These are phyloP conservation scores for Tuctoria greenei DNA, from an alignment of 176 grass and related monocot species.

Conservation along the genomic window DNA sequence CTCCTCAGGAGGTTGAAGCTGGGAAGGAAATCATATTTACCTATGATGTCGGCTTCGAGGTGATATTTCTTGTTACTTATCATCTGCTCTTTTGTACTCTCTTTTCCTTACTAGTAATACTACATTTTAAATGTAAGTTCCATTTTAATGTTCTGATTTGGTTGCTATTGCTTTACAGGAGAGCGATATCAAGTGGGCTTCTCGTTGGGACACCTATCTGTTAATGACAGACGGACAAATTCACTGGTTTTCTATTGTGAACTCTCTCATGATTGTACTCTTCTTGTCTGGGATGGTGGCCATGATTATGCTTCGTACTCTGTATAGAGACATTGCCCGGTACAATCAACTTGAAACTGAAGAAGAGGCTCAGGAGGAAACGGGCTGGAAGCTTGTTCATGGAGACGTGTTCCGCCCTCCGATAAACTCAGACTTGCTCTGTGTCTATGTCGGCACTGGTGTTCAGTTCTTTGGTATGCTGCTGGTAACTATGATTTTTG, in stretches of 20 bases:
- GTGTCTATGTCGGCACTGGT: constrained; percentile 48
- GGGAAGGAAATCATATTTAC: constrained; percentile 44
- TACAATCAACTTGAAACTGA: constrained; percentile 46
- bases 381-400: constrained; percentile 53
- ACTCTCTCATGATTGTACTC: constrained; percentile 48
- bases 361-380: constrained; percentile 49
- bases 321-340: constrained; percentile 43
- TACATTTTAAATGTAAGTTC: background rate
- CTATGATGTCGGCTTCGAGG: constrained; percentile 37
- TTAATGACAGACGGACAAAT: constrained; percentile 48
- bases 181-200: constrained; percentile 47
- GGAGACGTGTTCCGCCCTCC: constrained; percentile 47
- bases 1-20: constrained; percentile 40
- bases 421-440: constrained; percentile 35
- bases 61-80: background rate
- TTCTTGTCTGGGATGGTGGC: constrained; percentile 52
- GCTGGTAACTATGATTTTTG: constrained; percentile 47
- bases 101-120: background rate
- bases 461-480: constrained; percentile 51
- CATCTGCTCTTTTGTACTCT: background rate
- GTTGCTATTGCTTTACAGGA: constrained; percentile 29
- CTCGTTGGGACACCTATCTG: constrained; percentile 46
- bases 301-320: constrained; percentile 48
- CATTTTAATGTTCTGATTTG: constrained; percentile 16
- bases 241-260: constrained; percentile 51